Base-by-base conservation (phyloP, 257 asterid species). In the Solanum sejunctum region DNA sequence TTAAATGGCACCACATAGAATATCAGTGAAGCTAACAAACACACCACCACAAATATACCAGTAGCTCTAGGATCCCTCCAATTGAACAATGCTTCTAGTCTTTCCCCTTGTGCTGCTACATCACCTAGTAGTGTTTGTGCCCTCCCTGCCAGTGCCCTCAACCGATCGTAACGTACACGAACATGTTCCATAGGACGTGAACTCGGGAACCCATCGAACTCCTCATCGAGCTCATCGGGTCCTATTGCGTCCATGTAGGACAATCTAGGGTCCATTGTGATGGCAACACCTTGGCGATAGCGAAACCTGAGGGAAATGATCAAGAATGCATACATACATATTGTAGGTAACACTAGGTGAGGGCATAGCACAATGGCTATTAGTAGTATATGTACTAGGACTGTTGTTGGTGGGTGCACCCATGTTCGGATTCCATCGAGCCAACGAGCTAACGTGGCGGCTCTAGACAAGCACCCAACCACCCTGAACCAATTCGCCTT, bases 41-140 rank as follows among this genome's bases (percentile, higher is more conserved):
- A 95, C 60, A 88, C 91, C 47, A 93, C 89, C 41, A 89, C 94
- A 36, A 94, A 95, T 83, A 95, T 94, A 0, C 93, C 92, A 8
- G 97, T 95, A 2, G 99, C 99, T 82, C 99, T 90, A 0, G 97
- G 97, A 57, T 95, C 98, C 87, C 90, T 91, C 99, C 99, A 95
- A 72, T 92, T 94, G 88, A 95, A 92, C 89, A 95, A 36, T 66
- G 99, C 99, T 84, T 95, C 98, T 85, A 95, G 61, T 43, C 98
- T 93, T 36, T 95, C 99, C 0, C 99, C 99, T 49, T 95, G 99
- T 0, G 99, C 98, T 2, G 95, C 98, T 71, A 94, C 85, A 61
- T 95, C 98, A 21, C 97, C 99, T 1, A 95, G 83, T 1, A 95
- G 90, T 1, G 97, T 95, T 47, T 95, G 99, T 12, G 97, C 98